A percentile compares a stretch with the other conserved stretches of the same genome.
These are phyloP conservation scores for Hirschioporus abietinus DNA, from an alignment of 768 basidiomycete genomes.

Conservation along the genomic window DNA sequence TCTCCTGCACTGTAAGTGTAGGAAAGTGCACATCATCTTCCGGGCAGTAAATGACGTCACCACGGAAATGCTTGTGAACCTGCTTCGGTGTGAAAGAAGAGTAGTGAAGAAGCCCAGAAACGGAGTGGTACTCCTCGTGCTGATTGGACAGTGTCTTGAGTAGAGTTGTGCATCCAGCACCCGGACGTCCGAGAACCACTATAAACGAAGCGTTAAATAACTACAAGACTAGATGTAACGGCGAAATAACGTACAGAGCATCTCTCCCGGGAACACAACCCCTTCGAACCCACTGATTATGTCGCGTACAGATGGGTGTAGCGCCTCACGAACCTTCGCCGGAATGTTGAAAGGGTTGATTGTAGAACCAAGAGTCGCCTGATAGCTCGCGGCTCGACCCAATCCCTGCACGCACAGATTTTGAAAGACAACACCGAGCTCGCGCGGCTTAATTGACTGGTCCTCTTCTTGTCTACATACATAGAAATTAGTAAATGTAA, in stretches of 20 bases:
- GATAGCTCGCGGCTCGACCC: slow-evolving; percentile 49
- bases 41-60: slow-evolving; percentile 76
- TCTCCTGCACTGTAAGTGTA: slow-evolving; percentile 74
- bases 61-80: slow-evolving; percentile 60
- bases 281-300: slow-evolving; percentile 53
- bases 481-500: neutral
- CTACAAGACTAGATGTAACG: neutral
- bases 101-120: slow-evolving; percentile 70
- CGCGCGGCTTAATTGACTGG: slow-evolving; percentile 40
- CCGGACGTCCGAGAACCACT: slow-evolving; percentile 85
- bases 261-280: slow-evolving; percentile 55
- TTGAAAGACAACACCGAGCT: slow-evolving; percentile 58
- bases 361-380: slow-evolving; percentile 56
- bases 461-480: slow-evolving; percentile 38
- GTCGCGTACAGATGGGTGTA: slow-evolving; percentile 57
- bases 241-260: slow-evolving; percentile 50
- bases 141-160: slow-evolving; percentile 80
- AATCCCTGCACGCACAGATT: slow-evolving; percentile 55
- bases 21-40: slow-evolving; percentile 88
- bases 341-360: slow-evolving; percentile 48
- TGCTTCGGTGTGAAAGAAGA: slow-evolving; percentile 67
- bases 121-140: slow-evolving; percentile 56
- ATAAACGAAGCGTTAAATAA: neutral
- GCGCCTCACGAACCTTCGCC: slow-evolving; percentile 35
- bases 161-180: slow-evolving; percentile 80